Base-by-base conservation (phyloP, 768 basidiomycete species). In the Botryobasidium botryosum region DNA sequence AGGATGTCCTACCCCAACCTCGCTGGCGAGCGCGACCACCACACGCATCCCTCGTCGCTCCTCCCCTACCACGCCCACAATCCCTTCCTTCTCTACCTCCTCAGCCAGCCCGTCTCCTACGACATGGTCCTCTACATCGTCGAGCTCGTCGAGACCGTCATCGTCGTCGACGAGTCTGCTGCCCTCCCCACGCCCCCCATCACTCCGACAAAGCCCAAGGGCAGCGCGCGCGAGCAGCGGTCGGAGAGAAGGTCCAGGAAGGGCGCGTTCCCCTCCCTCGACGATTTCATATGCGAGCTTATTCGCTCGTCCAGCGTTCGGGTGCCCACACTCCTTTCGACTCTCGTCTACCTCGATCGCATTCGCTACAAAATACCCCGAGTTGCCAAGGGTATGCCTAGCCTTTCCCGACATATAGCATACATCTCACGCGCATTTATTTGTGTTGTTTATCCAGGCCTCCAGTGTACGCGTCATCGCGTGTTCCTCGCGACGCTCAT, bases 401-500 rank as follows among this genome's bases (percentile, higher is more conserved):
- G 47, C 31, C 32, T n/a, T 12, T 37, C 20, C 47, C 48, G 5
- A 29, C 44, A n/a, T n/a, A 20, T 18, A 32, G 18, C 5, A 42
- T 45, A 39, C 35, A 1, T 47, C 44, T 32, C 37, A 49, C 15
- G 13, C 6, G 15, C 46, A 46, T 59, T 40, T 49, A 33, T 10
- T 44, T 35, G 7, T 41, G 43, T 28, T 35, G 45, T 36, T 47
- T n/a, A 41, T 20, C 38, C 48, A 68, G 70, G 88, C 39, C 77
- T 88, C 68, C 73, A 81, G 20, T 94, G 88, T 61, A 92, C 92
- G 18, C 75, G 87, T 28, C 92, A 97, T 57, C 79, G 92, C 39
- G 80, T 99, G 43, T 96, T 99, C 64, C 72, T 99, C 53, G 92
- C 92, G 20, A 79, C 84, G 1, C 79, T 99, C 54, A 96, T 99